Evolutionary conservation across 192 early-diverging fungal species (phyloP).

Genomic region (Oehlia diaphana): DNA sequence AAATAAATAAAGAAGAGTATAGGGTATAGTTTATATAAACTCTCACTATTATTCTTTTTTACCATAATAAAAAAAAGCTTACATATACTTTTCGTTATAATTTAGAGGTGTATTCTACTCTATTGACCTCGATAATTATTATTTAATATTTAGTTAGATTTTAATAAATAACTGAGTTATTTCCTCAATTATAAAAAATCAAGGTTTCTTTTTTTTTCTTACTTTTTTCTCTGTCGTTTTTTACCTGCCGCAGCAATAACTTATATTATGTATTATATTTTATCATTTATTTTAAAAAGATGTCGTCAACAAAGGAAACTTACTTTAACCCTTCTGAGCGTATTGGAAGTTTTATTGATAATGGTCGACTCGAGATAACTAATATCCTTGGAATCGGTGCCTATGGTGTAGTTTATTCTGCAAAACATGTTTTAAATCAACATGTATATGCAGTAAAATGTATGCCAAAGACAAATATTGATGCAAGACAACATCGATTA

Average conservation of each 20-base stretch:
- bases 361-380: conserved; percentile 41
- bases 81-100: background rate
- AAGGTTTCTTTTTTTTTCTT: background rate
- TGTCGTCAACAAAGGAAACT: background rate
- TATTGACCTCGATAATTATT: background rate
- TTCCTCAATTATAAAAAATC: background rate
- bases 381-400: conserved; percentile 70
- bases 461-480: conserved; percentile 60
- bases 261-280: background rate
- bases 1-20: background rate
- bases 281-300: background rate
- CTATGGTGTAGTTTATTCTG: conserved; percentile 76
- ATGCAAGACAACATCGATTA: conserved; percentile 59
- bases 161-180: background rate
- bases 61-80: too few relatives aligned
- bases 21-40: background rate
- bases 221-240: background rate
- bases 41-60: too few relatives aligned
- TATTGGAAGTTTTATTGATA: conserved; percentile 38
- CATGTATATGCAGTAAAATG: conserved; percentile 72
- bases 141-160: too few relatives aligned
- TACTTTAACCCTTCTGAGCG: conserved; percentile 29
- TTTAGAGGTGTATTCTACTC: background rate
- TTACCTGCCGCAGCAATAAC: background rate
- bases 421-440: conserved; percentile 55